Conservation (phyloP, 129 eudicot genomes). For the Centella asiatica region DNA sequence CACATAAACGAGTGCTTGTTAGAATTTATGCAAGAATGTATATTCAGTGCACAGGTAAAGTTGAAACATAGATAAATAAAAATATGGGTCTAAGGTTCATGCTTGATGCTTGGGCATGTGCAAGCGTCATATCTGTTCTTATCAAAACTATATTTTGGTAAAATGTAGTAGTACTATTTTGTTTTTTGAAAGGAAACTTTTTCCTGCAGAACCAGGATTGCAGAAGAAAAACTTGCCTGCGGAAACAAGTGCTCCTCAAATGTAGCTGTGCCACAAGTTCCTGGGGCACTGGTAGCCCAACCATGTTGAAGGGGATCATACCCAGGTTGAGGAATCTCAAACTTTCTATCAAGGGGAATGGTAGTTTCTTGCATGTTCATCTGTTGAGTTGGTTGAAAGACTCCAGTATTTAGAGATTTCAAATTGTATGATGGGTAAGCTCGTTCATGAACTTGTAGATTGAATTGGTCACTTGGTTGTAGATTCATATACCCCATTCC, state of each 20-base stretch:
- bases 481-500: background rate
- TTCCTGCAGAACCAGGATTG: background rate
- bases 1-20: background rate
- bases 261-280: slow-evolving; percentile 6
- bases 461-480: slow-evolving; percentile 1
- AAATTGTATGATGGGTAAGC: slow-evolving; percentile 4
- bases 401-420: background rate
- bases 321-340: background rate
- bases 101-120: too few relatives aligned
- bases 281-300: background rate
- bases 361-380: slow-evolving; percentile 4
- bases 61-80: background rate
- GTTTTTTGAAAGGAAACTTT: too few relatives aligned
- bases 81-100: too few relatives aligned
- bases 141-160: too few relatives aligned
- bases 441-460: background rate
- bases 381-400: background rate
- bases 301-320: slow-evolving; percentile 2
- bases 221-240: slow-evolving; percentile 10
- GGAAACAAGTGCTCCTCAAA: slow-evolving; percentile 12
- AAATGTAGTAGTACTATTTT: too few relatives aligned
- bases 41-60: background rate
- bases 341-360: background rate
- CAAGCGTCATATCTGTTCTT: background rate
- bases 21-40: background rate